These are phyloP conservation scores for Veloboletus limbatus DNA, from an alignment of 1,284 basidiomycete genomes.

Conservation along the genomic window DNA sequence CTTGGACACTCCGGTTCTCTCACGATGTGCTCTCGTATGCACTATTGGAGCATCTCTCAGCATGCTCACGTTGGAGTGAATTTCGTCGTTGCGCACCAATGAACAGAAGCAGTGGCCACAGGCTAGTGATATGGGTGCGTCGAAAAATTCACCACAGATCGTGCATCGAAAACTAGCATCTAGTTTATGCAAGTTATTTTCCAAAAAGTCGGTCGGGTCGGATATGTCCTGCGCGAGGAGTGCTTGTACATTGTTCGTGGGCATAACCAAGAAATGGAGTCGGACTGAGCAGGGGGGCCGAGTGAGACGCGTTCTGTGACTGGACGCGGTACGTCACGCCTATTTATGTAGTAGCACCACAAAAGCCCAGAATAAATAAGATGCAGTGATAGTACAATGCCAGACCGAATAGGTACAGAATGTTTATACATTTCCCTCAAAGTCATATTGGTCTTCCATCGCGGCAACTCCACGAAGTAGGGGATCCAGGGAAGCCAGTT, in stretches of 20 bases:
- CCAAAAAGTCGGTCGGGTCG: slow-evolving; percentile 68
- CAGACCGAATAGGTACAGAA: slow-evolving; percentile 9
- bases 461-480: slow-evolving; percentile 56
- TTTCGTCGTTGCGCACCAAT: slow-evolving; percentile 43
- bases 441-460: slow-evolving; percentile 49
- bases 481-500: slow-evolving; percentile 76
- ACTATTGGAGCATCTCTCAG: slow-evolving; percentile 43
- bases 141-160: slow-evolving; percentile 69
- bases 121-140: slow-evolving; percentile 62
- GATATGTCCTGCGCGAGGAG: slow-evolving; percentile 43
- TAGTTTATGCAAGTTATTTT: slow-evolving; percentile 54
- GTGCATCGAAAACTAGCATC: slow-evolving; percentile 65
- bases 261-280: slow-evolving; percentile 17
- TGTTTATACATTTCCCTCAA: slow-evolving; percentile 44
- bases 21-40: slow-evolving; percentile 55
- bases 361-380: slow-evolving; percentile 8
- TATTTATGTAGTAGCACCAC: too few species aligned
- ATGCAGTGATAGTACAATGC: slow-evolving; percentile 29
- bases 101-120: slow-evolving; percentile 82
- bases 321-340: slow-evolving; percentile 24
- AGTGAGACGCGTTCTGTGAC: slow-evolving; percentile 25
- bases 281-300: not conserved
- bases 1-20: slow-evolving; percentile 62
- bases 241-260: slow-evolving; percentile 27
- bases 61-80: not conserved